phyloP scores from a whole-genome alignment of 2,329 filamentous ascomycete species.

The Alternaria angustiovoidea region DNA sequence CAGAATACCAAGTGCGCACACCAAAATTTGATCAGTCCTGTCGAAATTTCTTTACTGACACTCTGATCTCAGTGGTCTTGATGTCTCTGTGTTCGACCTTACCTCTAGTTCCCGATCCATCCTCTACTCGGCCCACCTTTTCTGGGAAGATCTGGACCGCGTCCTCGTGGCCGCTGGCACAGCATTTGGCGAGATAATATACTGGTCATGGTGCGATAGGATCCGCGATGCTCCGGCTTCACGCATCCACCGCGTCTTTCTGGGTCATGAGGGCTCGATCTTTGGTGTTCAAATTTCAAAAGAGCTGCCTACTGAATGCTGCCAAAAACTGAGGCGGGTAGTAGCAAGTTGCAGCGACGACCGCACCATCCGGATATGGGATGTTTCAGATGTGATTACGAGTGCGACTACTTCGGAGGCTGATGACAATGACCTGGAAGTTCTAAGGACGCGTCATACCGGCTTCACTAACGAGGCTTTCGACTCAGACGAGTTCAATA shows the following conservation, averaged over 20 bases:
- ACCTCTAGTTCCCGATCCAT: conserved; percentile 79
- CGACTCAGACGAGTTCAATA: conserved; percentile 30
- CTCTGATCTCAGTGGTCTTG: conserved; percentile 10
- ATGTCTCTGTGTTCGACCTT: conserved; percentile 57
- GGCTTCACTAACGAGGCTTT: conserved; percentile 53
- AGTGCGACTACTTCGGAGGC: conserved; percentile 29
- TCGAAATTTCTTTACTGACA: conserved; percentile 1
- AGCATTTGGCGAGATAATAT: conserved; percentile 90
- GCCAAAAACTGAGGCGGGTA: conserved; percentile 63
- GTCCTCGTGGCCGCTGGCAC: conserved; percentile 87
- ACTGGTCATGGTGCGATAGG: conserved; percentile 76
- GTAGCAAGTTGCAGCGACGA: conserved; percentile 95
- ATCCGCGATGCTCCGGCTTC: conserved; percentile 26
- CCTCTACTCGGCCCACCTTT: conserved; percentile 82
- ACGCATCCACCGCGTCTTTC: conserved; percentile 64
- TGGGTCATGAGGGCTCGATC: conserved; percentile 87
- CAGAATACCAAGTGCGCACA: conserved; percentile 7
- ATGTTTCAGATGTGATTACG: conserved; percentile 66
- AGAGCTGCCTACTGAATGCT: conserved; percentile 24
- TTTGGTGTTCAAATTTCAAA: conserved; percentile 85
- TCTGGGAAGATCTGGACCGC: conserved; percentile 65
- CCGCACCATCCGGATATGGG: conserved; percentile 86
- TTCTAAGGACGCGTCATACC: conserved; percentile 50
- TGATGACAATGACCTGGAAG: conserved; percentile 29
- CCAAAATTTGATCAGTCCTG: background rate